Conservation (phyloP, 2,329 filamentous ascomycete species). For the Pseudogymnoascus pannorum region DNA sequence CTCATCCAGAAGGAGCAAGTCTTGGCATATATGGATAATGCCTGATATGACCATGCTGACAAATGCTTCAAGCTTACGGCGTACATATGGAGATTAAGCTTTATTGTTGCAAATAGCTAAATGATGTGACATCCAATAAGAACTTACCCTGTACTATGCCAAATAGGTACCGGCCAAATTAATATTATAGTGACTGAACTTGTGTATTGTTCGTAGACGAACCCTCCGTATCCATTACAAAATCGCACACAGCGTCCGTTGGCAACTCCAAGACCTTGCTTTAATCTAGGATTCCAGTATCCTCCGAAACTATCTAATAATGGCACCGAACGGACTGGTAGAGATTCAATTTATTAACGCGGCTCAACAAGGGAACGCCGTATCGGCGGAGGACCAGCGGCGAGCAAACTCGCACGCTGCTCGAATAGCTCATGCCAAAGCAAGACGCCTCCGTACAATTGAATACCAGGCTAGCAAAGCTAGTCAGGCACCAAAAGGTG, state of each 20-base stretch:
- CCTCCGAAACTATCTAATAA: not conserved
- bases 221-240: not conserved
- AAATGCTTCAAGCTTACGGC: not conserved
- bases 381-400: not conserved
- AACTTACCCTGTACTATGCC: not conserved
- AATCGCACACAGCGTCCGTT: not conserved
- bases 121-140: not conserved
- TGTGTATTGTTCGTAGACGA: not conserved
- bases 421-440: conserved; percentile 12
- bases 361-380: not conserved
- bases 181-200: not conserved
- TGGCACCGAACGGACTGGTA: not conserved
- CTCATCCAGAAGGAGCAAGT: conserved; percentile 2
- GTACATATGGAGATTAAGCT: not conserved
- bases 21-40: not conserved
- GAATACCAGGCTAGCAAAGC: conserved; percentile 9
- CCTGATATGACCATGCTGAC: not conserved
- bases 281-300: not conserved
- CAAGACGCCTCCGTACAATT: conserved; percentile 10
- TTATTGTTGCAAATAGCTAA: not conserved
- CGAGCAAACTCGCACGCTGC: conserved; percentile 13
- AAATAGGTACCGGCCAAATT: not conserved
- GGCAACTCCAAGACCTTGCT: not conserved
- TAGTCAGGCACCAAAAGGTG: not conserved
- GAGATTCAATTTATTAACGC: not conserved